Base-by-base conservation (phyloP, 371 early-diverging fungal species). In the Basidiobolus meristosporus region DNA sequence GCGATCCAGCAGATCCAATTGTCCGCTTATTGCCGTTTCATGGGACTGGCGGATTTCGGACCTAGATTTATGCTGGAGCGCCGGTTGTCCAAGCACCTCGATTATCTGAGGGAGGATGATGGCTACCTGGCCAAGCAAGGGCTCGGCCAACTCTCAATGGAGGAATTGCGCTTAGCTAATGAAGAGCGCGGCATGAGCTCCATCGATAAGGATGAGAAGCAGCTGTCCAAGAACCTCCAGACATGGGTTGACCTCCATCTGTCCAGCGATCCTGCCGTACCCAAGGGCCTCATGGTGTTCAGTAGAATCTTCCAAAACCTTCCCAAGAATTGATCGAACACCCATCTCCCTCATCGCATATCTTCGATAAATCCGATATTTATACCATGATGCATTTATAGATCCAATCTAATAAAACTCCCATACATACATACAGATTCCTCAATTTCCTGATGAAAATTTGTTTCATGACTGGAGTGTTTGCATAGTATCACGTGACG, bases 101-200 rank as follows among this genome's bases (percentile, higher is more conserved):
- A 53, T 10, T 70, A 70, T 37, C 16, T 75, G 7, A 39, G 51
- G 15, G 28, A 60, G 29, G 75, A 75, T 47, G 75, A 75, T 28
- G 48, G 63, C 71, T 54, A 42, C 34, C 14, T 17, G 31, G 21
- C 32, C 23, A 2, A 30, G 14, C 65, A 68, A n/a, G 62, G 65
- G n/a, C 38, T 71, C 0, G 63, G 68, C 32, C 47, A 43, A 0
- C 48, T 74, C 18, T 50, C 46, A 6, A 31, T 46, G 1, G 17
- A 48, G 10, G 68, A 70, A 36, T 38, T 74, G 20, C 64, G 64
- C 14, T 32, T 57, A 15, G 75, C 70, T 12, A 59, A 57, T 16
- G 72, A 71, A 40, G 75, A 74, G 41, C 70, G 74, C 39, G 74
- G 74, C 34, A 70, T 74, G 74, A 57, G 48, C 52, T 54, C 45